phyloP scores from a whole-genome alignment of 2,329 filamentous ascomycete species.

The Trichophyton benhamiae region DNA sequence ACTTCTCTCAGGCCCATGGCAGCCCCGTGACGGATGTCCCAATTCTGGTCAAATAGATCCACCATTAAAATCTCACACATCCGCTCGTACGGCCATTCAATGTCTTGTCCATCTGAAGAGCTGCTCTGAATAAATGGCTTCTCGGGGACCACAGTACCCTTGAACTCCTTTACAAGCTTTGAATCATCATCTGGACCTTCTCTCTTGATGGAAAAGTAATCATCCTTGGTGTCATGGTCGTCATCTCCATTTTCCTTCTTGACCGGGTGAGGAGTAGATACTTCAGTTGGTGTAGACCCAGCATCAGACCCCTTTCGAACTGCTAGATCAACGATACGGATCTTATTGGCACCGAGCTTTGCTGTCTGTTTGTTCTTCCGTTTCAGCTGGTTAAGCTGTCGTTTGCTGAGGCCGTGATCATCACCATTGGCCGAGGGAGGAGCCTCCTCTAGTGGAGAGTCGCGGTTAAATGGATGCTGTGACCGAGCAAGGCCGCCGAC shows the following conservation, averaged over 20 bases:
- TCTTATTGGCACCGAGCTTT: conserved; percentile 79
- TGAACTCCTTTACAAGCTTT: conserved; percentile 91
- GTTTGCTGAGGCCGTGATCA: conserved; percentile 68
- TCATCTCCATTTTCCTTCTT: conserved; percentile 49
- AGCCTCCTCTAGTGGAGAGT: conserved; percentile 32
- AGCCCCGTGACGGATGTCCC: conserved; percentile 93
- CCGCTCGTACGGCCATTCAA: conserved; percentile 87
- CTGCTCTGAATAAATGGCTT: conserved; percentile 67
- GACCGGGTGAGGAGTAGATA: conserved; percentile 43
- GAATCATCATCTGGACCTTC: conserved; percentile 72
- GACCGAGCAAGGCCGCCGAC: conserved; percentile 30
- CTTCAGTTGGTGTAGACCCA: conserved; percentile 34
- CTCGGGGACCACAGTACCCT: conserved; percentile 66
- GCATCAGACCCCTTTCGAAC: conserved; percentile 52
- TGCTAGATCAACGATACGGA: conserved; percentile 79
- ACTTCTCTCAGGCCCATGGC: conserved; percentile 91
- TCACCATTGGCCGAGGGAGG: conserved; percentile 40
- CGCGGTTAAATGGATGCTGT: conserved; percentile 34
- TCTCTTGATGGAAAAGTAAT: conserved; percentile 86
- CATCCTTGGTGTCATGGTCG: conserved; percentile 52
- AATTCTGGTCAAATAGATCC: conserved; percentile 83
- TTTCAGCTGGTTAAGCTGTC: conserved; percentile 89
- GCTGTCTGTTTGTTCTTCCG: conserved; percentile 84
- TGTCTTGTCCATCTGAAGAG: conserved; percentile 62
- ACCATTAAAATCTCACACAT: conserved; percentile 89